Conservation (phyloP, 2,329 filamentous ascomycete species). For the Stachybotrys elegans region DNA sequence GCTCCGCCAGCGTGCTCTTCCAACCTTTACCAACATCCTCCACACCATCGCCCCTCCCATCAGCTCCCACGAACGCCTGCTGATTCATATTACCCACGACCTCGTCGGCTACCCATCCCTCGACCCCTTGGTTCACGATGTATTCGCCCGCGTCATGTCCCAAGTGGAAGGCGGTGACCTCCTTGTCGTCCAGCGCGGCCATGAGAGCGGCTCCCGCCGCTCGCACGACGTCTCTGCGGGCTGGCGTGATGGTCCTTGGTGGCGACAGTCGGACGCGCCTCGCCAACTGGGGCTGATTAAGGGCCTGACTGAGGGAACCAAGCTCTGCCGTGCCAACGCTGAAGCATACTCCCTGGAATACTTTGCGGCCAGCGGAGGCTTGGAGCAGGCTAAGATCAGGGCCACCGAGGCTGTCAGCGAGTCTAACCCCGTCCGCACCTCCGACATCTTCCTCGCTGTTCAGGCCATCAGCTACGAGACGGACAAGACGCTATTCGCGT, state of each 20-base stretch:
- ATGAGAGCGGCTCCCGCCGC: slow-evolving; percentile 69
- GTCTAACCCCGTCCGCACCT: slow-evolving; percentile 83
- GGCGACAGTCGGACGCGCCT: slow-evolving; percentile 65
- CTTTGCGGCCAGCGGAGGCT: slow-evolving; percentile 70
- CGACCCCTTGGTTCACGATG: slow-evolving; percentile 84
- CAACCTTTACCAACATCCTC: slow-evolving; percentile 90
- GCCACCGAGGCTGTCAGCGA: slow-evolving; percentile 77
- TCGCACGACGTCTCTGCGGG: slow-evolving; percentile 56
- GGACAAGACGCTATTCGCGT: slow-evolving; percentile 64
- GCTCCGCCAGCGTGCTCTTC: slow-evolving; percentile 77
- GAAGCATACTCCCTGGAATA: slow-evolving; percentile 85
- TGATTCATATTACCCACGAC: slow-evolving; percentile 97
- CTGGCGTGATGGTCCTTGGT: slow-evolving; percentile 97
- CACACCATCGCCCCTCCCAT: slow-evolving; percentile 95
- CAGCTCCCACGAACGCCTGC: slow-evolving; percentile 90
- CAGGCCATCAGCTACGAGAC: slow-evolving; percentile 71
- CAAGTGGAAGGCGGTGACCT: slow-evolving; percentile 97
- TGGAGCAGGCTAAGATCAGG: slow-evolving; percentile 74
- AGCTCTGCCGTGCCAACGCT: slow-evolving; percentile 82
- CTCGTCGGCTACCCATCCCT: slow-evolving; percentile 90
- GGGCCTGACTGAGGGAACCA: slow-evolving; percentile 80
- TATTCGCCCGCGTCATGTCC: slow-evolving; percentile 95
- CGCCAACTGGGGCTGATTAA: slow-evolving; percentile 76
- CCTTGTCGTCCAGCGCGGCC: slow-evolving; percentile 87
- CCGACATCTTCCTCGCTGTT: slow-evolving; percentile 92